Evolutionary conservation across 768 basidiomycete species (phyloP).

Genomic region (Trametes gibbosa): DNA sequence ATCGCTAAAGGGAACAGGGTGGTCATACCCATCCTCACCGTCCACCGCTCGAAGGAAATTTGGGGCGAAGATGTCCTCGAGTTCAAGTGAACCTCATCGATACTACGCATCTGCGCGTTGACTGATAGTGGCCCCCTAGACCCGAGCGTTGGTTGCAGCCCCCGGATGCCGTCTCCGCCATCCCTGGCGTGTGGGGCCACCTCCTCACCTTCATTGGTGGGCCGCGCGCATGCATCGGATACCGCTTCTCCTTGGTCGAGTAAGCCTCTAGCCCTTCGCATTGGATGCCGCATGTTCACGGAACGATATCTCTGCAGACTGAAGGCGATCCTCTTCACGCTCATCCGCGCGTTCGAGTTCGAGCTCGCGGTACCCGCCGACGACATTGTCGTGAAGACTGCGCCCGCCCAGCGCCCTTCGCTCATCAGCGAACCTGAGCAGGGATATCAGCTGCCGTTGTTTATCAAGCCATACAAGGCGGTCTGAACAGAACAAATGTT

Average conservation of each 20-base stretch:
- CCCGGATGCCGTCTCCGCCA: constrained; percentile 40
- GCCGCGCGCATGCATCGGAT: constrained; percentile 64
- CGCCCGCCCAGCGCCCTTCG: constrained; percentile 22
- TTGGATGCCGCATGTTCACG: too few relatives aligned
- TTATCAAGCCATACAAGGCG: constrained; percentile 15
- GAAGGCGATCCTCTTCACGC: constrained; percentile 18
- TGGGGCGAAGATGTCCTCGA: neutral
- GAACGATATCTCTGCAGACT: too few relatives aligned
- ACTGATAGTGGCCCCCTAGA: constrained; percentile 28
- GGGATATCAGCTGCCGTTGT: constrained; percentile 24
- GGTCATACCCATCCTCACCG: neutral
- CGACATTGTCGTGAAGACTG: constrained; percentile 18
- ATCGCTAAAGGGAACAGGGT: too few relatives aligned
- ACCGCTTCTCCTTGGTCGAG: constrained; percentile 61
- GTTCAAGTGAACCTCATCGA: constrained; percentile 42
- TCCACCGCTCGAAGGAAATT: neutral
- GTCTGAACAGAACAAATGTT: neutral
- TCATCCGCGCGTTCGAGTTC: constrained; percentile 32
- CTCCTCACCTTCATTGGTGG: constrained; percentile 63
- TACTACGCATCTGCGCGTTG: neutral
- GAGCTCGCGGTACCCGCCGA: constrained; percentile 26
- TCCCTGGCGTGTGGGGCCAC: constrained; percentile 64
- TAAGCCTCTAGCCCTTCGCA: constrained; percentile 33
- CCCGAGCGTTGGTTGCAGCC: constrained; percentile 59
- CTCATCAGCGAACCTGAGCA: constrained; percentile 12